A percentile compares a stretch with the other conserved stretches of the same genome.
Evolutionary conservation across 306 rosid genomes (phyloP).

Genomic region (Phaseolus lunatus): DNA sequence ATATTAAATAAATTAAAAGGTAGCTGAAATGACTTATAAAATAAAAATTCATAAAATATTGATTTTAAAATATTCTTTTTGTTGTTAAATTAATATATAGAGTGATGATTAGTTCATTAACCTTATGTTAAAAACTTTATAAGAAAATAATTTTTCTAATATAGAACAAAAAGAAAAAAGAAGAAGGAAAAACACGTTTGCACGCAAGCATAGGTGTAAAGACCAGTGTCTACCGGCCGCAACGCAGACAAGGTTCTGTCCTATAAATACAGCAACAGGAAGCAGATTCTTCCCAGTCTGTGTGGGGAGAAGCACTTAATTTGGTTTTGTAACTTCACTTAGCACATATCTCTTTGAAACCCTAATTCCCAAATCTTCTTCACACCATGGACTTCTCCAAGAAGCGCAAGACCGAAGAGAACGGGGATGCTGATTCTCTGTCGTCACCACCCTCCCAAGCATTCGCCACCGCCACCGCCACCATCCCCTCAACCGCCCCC

Average conservation of each 20-base stretch:
- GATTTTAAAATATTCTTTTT: too few relatives aligned
- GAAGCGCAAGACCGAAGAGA: constrained; percentile 85
- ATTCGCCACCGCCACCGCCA: background rate
- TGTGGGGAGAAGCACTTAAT: background rate
- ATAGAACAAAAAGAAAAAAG: too few relatives aligned
- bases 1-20: too few relatives aligned
- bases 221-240: background rate
- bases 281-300: background rate
- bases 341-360: background rate
- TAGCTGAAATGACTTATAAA: too few relatives aligned
- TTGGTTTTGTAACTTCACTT: background rate
- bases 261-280: background rate
- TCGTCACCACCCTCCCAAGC: background rate
- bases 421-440: constrained; percentile 58
- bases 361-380: constrained; percentile 34
- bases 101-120: too few relatives aligned
- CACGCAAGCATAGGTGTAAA: too few relatives aligned
- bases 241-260: background rate
- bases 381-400: constrained; percentile 65
- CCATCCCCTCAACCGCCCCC: background rate
- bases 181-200: too few relatives aligned
- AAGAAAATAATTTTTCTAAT: too few relatives aligned
- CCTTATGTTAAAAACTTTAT: too few relatives aligned
- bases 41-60: too few relatives aligned
- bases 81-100: too few relatives aligned